A percentile compares a stretch with the other conserved stretches of the same genome.
phyloP scores from a whole-genome alignment of 179 eudicot species.

The Spinacia oleracea region DNA sequence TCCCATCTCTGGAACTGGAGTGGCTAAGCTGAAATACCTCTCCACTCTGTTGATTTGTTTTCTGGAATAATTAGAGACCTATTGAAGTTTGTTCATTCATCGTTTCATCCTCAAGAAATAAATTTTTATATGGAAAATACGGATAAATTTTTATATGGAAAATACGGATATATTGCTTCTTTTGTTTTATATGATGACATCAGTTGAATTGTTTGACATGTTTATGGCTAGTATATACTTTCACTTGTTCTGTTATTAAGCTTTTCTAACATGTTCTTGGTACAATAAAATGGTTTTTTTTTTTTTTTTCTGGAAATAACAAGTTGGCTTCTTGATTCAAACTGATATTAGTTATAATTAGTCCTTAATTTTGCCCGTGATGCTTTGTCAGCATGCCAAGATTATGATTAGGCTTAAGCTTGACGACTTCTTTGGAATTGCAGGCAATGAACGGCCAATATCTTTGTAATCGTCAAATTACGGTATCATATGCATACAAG shows the following conservation, averaged over 20 bases:
- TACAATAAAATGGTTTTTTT: neutral
- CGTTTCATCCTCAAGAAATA: neutral
- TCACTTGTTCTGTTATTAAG: neutral
- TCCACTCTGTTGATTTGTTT: neutral
- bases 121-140: neutral
- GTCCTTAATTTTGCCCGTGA: neutral
- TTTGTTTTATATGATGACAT: neutral
- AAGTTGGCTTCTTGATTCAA: neutral
- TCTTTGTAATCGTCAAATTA: slow-evolving; percentile 94
- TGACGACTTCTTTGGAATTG: slow-evolving; percentile 19
- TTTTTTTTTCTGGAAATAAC: neutral
- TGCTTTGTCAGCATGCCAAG: neutral
- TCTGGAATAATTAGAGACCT: neutral
- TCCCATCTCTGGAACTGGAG: neutral
- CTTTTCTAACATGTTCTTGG: neutral
- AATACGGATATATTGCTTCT: neutral
- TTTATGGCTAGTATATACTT: neutral
- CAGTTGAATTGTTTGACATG: neutral
- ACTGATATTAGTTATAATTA: neutral
- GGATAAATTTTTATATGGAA: neutral
- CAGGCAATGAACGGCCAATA: slow-evolving; percentile 99
- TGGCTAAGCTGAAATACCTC: neutral
- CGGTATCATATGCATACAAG: slow-evolving; percentile 97
- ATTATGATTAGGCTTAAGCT: neutral
- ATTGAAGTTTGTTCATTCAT: neutral